Evolutionary conservation across 202 grass and related monocot genomes (phyloP).

Genomic region (Setaria viridis): DNA sequence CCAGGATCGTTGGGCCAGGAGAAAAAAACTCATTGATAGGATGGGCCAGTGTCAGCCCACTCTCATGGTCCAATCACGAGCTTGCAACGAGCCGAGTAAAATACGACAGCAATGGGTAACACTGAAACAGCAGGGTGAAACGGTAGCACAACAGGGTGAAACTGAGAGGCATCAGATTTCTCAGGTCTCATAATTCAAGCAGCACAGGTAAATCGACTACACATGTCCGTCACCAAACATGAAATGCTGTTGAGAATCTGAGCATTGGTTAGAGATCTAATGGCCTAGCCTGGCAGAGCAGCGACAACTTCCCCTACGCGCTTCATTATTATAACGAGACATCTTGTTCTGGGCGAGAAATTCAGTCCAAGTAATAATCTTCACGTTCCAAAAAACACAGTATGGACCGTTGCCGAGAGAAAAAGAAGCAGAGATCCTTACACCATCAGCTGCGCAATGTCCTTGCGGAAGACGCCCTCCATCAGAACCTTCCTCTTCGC

Average conservation of each 20-base stretch:
- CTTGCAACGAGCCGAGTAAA: background rate
- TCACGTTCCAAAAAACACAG: constrained; percentile 21
- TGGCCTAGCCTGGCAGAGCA: constrained; percentile 35
- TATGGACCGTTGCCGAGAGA: constrained; percentile 11
- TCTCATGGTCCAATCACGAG: background rate
- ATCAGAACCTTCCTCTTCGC: constrained; percentile 55
- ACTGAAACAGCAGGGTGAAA: background rate
- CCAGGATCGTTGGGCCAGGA: background rate
- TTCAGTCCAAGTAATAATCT: constrained; percentile 7
- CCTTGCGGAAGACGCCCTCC: constrained; percentile 74
- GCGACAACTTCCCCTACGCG: constrained; percentile 12
- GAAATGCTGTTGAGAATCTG: constrained; percentile 6
- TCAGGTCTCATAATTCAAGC: background rate
- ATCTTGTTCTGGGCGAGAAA: constrained; percentile 25
- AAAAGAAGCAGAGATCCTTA: constrained; percentile 36
- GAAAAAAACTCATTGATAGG: background rate
- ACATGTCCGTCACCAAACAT: background rate
- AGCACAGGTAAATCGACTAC: background rate
- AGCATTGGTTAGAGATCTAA: constrained; percentile 42
- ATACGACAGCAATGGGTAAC: background rate
- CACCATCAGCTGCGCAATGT: constrained; percentile 85
- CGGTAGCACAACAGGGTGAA: no score
- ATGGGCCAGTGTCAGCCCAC: background rate
- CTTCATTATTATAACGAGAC: constrained; percentile 47
- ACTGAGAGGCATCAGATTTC: background rate